Evolutionary conservation across 2,329 filamentous ascomycete genomes (phyloP), one percentile per base, ranked within the genome.

Genomic region (Ophiocordyceps sinensis): DNA sequence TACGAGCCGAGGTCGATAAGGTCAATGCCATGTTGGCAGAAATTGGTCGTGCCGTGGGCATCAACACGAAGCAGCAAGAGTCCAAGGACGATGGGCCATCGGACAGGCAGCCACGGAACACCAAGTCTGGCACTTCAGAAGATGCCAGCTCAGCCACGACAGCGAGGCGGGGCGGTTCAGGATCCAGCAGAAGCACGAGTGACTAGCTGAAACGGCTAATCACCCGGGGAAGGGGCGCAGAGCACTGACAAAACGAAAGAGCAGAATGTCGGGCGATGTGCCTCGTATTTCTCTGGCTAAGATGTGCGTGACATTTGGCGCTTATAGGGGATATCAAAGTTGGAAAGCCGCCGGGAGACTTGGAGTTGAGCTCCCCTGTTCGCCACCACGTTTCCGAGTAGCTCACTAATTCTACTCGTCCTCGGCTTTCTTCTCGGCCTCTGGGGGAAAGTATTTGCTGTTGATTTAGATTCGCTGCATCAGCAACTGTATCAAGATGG

Each of bases 1-100:
- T 82, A 48, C 69, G 70, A 41, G 62, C 59, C 8, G 79, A 82
- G 52, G 64, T 81, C 9, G 65, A 70, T 12, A 66, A 75, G 49
- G 56, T 82, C 45, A 78, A 72, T 57, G 51, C 54, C 4, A 52
- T 76, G 54, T 44, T 77, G 40, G 48, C 48, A 3, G 51, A 62
- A 9, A 47, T 62, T 17, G 53, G 43, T 28, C 48, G 51, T n/a
- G 47, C 50, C n/a, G 44, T 52, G n/a, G 48, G 49, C 11, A 38
- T 41, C 28, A 39, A 28, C 8, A 35, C 23, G 41, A 36, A 28
- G 10, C 23, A 41, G 17, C 29, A 32, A 28, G 29, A 28, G 11
- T 15, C 37, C 15, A 10, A 35, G 13, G 8, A 14, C 9, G 38
- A 31, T 3, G 28, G 28, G 11, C 10, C 32, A 7, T 7, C n/a